phyloP scores from a whole-genome alignment of 495 filamentous ascomycete genomes.

The Pseudevernia furfuracea region DNA sequence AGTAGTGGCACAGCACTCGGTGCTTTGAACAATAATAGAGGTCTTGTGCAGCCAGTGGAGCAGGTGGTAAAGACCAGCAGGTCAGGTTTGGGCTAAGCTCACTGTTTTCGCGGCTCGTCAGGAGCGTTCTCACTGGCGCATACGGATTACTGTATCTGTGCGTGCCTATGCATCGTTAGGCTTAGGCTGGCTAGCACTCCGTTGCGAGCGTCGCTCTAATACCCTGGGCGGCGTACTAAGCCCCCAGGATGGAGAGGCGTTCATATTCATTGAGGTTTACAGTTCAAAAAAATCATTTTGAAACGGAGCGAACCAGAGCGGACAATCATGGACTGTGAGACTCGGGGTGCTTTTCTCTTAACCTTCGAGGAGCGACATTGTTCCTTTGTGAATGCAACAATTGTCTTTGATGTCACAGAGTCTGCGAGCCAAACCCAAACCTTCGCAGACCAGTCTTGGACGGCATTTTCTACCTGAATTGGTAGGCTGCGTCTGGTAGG shows the following conservation, averaged over 20 bases:
- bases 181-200: not conserved
- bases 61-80: conserved; percentile 82
- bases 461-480: not conserved
- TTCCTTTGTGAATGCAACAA: not conserved
- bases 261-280: not conserved
- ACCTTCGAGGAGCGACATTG: not conserved
- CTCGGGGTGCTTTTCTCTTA: not conserved
- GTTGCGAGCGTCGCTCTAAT: not conserved
- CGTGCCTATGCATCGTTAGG: not conserved
- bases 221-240: not conserved
- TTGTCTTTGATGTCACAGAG: not conserved
- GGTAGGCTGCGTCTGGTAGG: not conserved
- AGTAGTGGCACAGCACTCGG: conserved; percentile 81
- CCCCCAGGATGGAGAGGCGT: not conserved
- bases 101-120: not conserved
- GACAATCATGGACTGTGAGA: not conserved
- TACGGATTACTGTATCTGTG: conserved; percentile 1
- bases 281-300: not conserved
- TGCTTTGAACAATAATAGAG: conserved; percentile 65
- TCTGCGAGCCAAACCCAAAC: not conserved
- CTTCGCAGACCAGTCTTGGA: not conserved
- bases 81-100: conserved; percentile 66
- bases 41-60: conserved; percentile 76
- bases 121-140: conserved; percentile 3
- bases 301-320: too few species aligned